Base-by-base conservation (phyloP, 176 grass and related monocot genomes). In the Phoenix dactylifera region DNA sequence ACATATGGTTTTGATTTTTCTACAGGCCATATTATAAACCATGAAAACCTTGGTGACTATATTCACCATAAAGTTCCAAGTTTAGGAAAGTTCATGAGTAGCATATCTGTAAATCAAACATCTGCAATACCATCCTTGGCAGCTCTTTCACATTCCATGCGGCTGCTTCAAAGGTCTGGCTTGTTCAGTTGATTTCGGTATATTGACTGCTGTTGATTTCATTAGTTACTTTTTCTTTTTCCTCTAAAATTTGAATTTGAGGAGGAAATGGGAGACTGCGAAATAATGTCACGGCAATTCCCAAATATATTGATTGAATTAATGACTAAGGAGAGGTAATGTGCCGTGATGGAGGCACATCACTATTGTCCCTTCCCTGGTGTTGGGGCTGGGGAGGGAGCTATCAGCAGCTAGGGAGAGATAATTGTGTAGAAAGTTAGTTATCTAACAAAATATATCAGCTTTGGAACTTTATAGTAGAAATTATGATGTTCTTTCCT, bases 91-190 rank as follows among this genome's bases (percentile, higher is more conserved):
- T 89, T 95, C 50, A 76, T 95, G 18, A 53, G 51, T 23, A 67
- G 65, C 24, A 78, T 78, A 49, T 63, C 70, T 49, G 64, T 60
- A 81, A 73, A 74, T 20, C 52, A 84, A 68, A 66, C 52, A 15
- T 69, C 73, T 62, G 52, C 50, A 58, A 58, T 89, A 26, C 89
- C 89, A 16, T 70, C 70, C 50, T 72, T 95, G 30, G 83, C 79
- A 44, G 82, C 76, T 60, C 72, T 95, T 69, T 95, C 89, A 49
- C 83, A 95, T 64, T 79, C 72, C 54, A 83, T 89, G 85, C 73
- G 79, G 24, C 49, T 60, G 35, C 79, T 95, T 57, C 89, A 89
- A 67, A 95, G 85, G 79, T 89, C 58, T 19, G 35, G 28, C 30
- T 53, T 5, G 35, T 23, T 25, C 55, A 60, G 55, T 62, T 61